Evolutionary conservation across 2,329 filamentous ascomycete species (phyloP), one percentile per base, ranked within the genome.

Genomic region (Chalaropsis thielavioides): DNA sequence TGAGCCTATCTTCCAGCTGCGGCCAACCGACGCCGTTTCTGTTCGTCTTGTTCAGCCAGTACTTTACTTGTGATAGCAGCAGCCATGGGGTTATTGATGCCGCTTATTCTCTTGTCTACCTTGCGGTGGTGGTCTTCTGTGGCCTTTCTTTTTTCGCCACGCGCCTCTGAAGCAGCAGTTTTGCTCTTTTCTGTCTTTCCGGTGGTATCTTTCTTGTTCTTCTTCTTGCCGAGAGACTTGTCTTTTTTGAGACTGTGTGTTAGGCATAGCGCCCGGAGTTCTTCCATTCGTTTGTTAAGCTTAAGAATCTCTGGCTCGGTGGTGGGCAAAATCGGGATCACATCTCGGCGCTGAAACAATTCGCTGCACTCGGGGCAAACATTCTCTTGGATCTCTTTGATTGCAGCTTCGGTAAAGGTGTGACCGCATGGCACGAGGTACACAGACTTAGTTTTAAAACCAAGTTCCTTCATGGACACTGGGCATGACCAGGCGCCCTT

Each of bases 351-450:
- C 24, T 83, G 82, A 71, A 94, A 96, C 0, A 80, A 71, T 65
- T 86, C 84, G 69, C 87, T 89, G 75, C 94, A 99, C 76, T 92
- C 81, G 0, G 83, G 81, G 66, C 84, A 87, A 0, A 73, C 71
- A 35, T 79, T 78, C 68, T 88, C 86, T 2, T 77, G 73, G n/a
- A 95, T 84, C 74, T 94, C 89, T 69, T 86, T 88, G 69, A 97
- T 86, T 7, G 91, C 90, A 63, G 85, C 84, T 68, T 95, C 91
- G 0, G 90, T 87, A 75, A 97, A 97, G 0, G 90, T 92, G 77
- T 99, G 95, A 0, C 94, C 95, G 71, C 94, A 99, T 0, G 94
- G 94, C 3, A 97, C 89, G 2, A 99, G 71, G 71, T 97, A 99
- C 1, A 95, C 90, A 0, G 90, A 81, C 74, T 87, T 92, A 17